Conservation (phyloP, 495 filamentous ascomycete species). For the Pyrenopolyporus hunteri region DNA sequence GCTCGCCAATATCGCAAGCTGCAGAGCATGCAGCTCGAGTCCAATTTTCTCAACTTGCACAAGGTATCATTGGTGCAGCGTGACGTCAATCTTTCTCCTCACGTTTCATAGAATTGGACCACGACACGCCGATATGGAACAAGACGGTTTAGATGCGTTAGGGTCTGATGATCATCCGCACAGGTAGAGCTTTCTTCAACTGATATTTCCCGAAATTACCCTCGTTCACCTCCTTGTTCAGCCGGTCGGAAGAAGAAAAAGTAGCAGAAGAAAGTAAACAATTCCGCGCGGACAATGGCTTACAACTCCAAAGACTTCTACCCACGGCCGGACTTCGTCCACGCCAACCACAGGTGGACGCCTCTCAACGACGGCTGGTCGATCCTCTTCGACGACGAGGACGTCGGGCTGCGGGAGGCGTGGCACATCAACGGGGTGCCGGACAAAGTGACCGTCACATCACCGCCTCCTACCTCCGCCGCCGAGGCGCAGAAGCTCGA, state of each 20-base stretch:
- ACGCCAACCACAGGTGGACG: slow-evolving; percentile 56
- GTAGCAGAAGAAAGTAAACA: neutral
- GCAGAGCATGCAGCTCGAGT: slow-evolving; percentile 21
- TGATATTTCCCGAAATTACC: slow-evolving; percentile 2
- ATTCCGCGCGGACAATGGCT: slow-evolving; percentile 25
- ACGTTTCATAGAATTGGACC: slow-evolving; percentile 40
- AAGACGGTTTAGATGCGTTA: neutral
- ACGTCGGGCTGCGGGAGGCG: slow-evolving; percentile 52
- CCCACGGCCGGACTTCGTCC: slow-evolving; percentile 61
- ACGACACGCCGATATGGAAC: slow-evolving; percentile 31
- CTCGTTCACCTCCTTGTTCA: slow-evolving; percentile 9
- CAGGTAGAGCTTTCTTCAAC: slow-evolving; percentile 8
- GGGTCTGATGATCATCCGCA: slow-evolving; percentile 15
- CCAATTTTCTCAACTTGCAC: slow-evolving; percentile 28
- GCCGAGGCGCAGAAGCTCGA: slow-evolving; percentile 39
- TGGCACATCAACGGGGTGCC: slow-evolving; percentile 45
- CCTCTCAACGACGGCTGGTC: slow-evolving; percentile 62
- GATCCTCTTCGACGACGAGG: slow-evolving; percentile 64
- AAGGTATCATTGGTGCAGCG: slow-evolving; percentile 28
- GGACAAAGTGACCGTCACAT: slow-evolving; percentile 30
- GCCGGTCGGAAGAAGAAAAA: neutral
- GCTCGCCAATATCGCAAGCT: neutral
- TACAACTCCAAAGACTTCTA: slow-evolving; percentile 43
- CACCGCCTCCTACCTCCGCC: neutral
- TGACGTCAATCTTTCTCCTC: slow-evolving; percentile 40